Evolutionary conservation across 2,329 filamentous ascomycete species (phyloP).

Genomic region (Fusarium ramigenum): DNA sequence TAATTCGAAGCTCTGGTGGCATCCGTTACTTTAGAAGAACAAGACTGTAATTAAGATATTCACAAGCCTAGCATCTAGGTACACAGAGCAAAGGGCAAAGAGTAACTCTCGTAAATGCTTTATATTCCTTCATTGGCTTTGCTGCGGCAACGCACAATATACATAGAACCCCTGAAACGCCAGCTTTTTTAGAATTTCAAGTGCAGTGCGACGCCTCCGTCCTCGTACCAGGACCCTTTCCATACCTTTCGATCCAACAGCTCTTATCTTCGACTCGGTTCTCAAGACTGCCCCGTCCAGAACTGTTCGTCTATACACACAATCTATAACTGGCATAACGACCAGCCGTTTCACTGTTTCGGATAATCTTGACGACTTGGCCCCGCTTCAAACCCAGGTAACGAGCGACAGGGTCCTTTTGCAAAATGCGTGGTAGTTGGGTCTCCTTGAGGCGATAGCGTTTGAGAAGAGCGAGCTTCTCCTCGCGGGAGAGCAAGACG

Average conservation of each 20-base stretch:
- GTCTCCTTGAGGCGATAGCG: constrained; percentile 97
- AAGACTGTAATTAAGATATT: background rate
- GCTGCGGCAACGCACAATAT: constrained; percentile 41
- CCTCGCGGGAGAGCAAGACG: constrained; percentile 86
- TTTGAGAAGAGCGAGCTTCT: constrained; percentile 86
- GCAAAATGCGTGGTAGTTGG: constrained; percentile 90
- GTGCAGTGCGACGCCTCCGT: constrained; percentile 45
- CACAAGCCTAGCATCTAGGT: background rate
- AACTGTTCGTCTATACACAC: constrained; percentile 59
- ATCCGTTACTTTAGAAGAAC: background rate
- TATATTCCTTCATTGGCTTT: constrained; percentile 39
- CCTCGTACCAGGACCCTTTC: constrained; percentile 33
- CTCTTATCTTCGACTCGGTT: background rate
- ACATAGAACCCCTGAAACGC: constrained; percentile 45
- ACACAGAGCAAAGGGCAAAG: background rate
- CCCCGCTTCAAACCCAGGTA: constrained; percentile 91
- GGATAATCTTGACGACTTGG: constrained; percentile 98
- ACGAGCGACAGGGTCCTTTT: constrained; percentile 89
- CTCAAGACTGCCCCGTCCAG: background rate
- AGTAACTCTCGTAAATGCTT: background rate
- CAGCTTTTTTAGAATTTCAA: constrained; percentile 44
- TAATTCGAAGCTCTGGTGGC: too few relatives aligned
- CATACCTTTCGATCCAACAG: constrained; percentile 20
- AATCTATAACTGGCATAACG: constrained; percentile 93
- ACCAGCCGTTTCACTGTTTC: constrained; percentile 93